Percentiles rank a stretch among this genome's conserved stretches.
phyloP scores from a whole-genome alignment of 2,329 filamentous ascomycete species.

The Ceratocystis variospora region DNA sequence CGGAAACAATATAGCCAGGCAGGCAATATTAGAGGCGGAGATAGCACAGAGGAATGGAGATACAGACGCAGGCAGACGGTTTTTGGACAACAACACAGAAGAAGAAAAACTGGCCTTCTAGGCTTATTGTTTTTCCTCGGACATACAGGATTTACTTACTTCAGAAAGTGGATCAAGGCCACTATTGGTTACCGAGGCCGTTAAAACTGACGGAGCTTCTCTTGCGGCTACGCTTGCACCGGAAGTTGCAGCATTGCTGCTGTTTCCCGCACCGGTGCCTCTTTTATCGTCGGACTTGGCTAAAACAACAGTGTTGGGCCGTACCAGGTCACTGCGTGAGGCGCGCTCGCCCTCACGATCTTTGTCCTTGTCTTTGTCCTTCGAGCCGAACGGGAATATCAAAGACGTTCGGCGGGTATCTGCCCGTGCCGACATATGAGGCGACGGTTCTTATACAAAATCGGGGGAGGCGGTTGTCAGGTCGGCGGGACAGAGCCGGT shows the following conservation, averaged over 20 bases:
- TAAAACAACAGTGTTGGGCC: background rate
- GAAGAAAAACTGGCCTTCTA: background rate
- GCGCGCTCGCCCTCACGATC: background rate
- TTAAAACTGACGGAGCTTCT: background rate
- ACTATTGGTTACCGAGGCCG: background rate
- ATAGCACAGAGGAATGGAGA: no score
- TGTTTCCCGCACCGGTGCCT: background rate
- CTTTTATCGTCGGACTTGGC: background rate
- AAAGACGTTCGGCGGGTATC: background rate
- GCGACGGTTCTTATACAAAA: background rate
- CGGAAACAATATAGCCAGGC: background rate
- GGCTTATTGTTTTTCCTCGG: background rate
- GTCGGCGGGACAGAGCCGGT: background rate
- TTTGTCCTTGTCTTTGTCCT: background rate
- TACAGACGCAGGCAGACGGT: no score
- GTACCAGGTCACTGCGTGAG: background rate
- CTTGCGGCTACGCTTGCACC: background rate
- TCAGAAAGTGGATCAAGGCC: conserved; percentile 15
- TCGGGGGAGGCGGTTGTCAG: background rate
- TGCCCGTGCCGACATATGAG: background rate
- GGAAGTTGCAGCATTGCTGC: background rate
- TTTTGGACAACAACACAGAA: background rate
- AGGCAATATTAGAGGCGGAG: background rate
- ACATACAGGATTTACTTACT: conserved; percentile 8
- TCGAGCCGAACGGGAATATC: background rate